Base-by-base conservation (phyloP, 306 rosid genomes). In the Hippophae rhamnoides region DNA sequence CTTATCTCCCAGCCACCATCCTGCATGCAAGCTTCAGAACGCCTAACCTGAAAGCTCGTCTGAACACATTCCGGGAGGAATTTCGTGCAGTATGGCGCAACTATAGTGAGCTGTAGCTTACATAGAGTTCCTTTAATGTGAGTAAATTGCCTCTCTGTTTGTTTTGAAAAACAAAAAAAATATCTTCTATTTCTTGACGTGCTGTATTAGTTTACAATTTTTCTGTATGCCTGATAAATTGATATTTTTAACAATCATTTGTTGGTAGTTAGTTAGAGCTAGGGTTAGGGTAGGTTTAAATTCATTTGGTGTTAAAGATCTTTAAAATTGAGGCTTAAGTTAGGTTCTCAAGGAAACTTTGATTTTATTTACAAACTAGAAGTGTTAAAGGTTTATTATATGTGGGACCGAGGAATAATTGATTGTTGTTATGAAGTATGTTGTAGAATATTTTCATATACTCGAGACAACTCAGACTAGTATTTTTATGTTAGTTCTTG, bases 31-130 rank as follows among this genome's bases (percentile, higher is more conserved):
- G 99, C 83, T 74, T 92, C 76, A 82, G 99, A 79, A 92, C 96
- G 51, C 99, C 99, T 13, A 92, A 92, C 75, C 81, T 92, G 88
- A 92, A 92, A 76, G 99, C 99, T 47, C 99, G 99, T 40, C 70
- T 92, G 60, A 92, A 92, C 81, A 92, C 99, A 61, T 92, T 88
- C 75, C 96, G 96, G 26, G 99, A 92, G 76, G 99, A 92, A 75
- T 92, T 92, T 58, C 99, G 99, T 52, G 90, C 93, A 41, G 99
- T 92, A 41, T 92, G 99, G 99, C 99, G 99, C 86, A 92, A 92
- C 74, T 92, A 92, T 68, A 92, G 99, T 46, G 99, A 92, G 66
- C 89, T 92, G 72, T 92, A 87, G 81, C 50, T 74, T 73, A 27
- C 43, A 18, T 66, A 69, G 57, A 69, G 31, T 69, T 31, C 5